Evolutionary conservation across 768 basidiomycete species (phyloP).

Genomic region (Boletus rex-veris): DNA sequence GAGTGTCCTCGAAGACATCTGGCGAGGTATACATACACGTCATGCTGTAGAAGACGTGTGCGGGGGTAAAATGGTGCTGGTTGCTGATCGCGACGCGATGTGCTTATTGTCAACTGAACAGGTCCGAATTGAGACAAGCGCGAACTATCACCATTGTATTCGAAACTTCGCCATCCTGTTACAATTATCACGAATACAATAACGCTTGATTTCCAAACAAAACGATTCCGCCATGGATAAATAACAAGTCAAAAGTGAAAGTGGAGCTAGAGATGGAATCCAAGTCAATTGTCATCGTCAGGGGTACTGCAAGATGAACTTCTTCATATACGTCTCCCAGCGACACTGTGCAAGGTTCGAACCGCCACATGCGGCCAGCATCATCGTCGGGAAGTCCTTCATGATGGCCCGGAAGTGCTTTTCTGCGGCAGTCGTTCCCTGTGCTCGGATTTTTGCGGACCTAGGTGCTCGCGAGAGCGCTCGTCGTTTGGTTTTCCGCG

Average conservation of each 20-base stretch:
- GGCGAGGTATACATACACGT: not conserved
- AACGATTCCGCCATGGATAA: conserved; percentile 15
- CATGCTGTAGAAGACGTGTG: not conserved
- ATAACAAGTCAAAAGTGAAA: conserved; percentile 1
- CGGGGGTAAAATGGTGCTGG: not conserved
- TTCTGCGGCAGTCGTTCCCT: conserved; percentile 15
- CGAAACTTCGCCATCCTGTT: not conserved
- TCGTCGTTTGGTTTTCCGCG: conserved; percentile 14
- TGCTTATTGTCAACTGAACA: not conserved
- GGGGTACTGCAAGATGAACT: conserved; percentile 61
- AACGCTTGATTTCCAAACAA: conserved; percentile 13
- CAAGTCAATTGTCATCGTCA: conserved; percentile 29
- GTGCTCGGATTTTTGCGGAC: conserved; percentile 17
- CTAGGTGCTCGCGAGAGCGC: conserved; percentile 5
- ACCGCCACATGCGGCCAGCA: conserved; percentile 47
- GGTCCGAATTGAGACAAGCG: not conserved
- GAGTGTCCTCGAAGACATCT: not conserved
- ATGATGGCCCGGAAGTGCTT: conserved; percentile 34
- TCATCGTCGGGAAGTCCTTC: conserved; percentile 23
- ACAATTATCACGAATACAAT: not conserved
- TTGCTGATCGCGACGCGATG: conserved; percentile 1
- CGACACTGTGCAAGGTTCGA: conserved; percentile 46
- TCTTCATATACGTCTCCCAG: conserved; percentile 61
- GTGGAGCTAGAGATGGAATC: conserved; percentile 1
- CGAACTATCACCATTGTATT: conserved; percentile 11